These are phyloP conservation scores for Diplosphaera chodatii DNA, from an alignment of 139 green algal species.

Conservation along the genomic window DNA sequence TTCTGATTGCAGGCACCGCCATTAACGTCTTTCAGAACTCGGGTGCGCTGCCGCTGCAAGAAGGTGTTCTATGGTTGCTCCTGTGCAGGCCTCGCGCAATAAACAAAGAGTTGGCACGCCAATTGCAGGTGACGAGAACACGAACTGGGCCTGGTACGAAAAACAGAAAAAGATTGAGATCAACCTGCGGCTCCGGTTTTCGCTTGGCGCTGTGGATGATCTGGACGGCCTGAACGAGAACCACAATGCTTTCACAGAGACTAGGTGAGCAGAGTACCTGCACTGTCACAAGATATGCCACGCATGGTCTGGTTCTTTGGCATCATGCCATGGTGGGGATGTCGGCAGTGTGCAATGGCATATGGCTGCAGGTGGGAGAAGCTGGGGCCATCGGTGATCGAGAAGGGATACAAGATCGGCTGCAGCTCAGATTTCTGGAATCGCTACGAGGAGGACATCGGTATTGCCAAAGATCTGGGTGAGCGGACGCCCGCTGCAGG, in stretches of 20 bases:
- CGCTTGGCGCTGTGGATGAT: conserved; percentile 1
- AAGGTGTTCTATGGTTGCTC: too few relatives aligned
- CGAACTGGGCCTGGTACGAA: conserved; percentile 22
- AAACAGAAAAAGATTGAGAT: conserved; percentile 10
- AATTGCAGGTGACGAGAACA: conserved; percentile 16
- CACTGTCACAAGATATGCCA: too few relatives aligned
- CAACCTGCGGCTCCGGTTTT: conserved; percentile 10
- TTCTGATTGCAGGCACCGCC: background rate
- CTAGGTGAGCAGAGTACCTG: too few relatives aligned
- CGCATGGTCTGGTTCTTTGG: too few relatives aligned
- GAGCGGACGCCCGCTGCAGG: too few relatives aligned
- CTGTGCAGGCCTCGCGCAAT: too few relatives aligned
- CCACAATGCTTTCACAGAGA: background rate
- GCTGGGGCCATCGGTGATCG: conserved; percentile 8
- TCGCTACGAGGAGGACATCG: conserved; percentile 23
- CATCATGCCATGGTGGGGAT: too few relatives aligned
- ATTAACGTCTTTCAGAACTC: conserved; percentile 23
- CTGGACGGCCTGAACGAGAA: background rate
- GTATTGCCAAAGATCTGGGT: conserved; percentile 14
- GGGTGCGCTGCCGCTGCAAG: too few relatives aligned
- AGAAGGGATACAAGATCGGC: conserved; percentile 1
- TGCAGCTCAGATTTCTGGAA: conserved; percentile 19
- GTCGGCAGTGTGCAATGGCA: too few relatives aligned
- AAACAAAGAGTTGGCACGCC: too few relatives aligned
- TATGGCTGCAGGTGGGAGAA: conserved; percentile 3